phyloP scores from a whole-genome alignment of 179 eudicot genomes.

The Sideroxylon spinosum region DNA sequence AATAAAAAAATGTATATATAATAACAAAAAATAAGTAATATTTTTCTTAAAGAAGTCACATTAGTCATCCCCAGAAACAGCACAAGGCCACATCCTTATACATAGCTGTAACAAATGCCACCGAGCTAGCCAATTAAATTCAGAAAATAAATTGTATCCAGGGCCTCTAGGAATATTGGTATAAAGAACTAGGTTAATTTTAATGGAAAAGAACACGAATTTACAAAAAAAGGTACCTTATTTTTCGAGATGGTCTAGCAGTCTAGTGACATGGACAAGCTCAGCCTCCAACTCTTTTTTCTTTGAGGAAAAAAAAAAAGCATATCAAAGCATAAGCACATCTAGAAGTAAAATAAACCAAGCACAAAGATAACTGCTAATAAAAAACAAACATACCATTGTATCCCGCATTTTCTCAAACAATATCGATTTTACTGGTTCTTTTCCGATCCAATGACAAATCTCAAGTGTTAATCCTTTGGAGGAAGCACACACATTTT shows the following conservation, averaged over 20 bases:
- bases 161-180: background rate
- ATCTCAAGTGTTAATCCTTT: slow-evolving; percentile 96
- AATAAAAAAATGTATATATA: background rate
- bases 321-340: background rate
- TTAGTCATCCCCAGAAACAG: background rate
- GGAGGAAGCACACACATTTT: slow-evolving; percentile 96
- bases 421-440: slow-evolving; percentile 90
- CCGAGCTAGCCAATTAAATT: background rate
- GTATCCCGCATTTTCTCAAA: slow-evolving; percentile 99
- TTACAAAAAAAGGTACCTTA: slow-evolving; percentile 48
- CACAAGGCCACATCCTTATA: background rate
- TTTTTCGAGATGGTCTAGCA: slow-evolving; percentile 89
- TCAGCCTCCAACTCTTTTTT: slow-evolving; percentile 99
- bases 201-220: background rate
- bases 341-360: background rate
- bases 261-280: slow-evolving; percentile 79
- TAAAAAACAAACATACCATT: slow-evolving; percentile 51
- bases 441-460: slow-evolving; percentile 99
- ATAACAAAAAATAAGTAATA: background rate
- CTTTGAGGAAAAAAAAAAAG: slow-evolving; percentile 26
- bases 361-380: slow-evolving; percentile 1
- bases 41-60: background rate
- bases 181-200: background rate
- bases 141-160: background rate
- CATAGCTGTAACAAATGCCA: background rate